Evolutionary conservation across 768 basidiomycete species (phyloP).

Genomic region (Lyophyllum semitale): DNA sequence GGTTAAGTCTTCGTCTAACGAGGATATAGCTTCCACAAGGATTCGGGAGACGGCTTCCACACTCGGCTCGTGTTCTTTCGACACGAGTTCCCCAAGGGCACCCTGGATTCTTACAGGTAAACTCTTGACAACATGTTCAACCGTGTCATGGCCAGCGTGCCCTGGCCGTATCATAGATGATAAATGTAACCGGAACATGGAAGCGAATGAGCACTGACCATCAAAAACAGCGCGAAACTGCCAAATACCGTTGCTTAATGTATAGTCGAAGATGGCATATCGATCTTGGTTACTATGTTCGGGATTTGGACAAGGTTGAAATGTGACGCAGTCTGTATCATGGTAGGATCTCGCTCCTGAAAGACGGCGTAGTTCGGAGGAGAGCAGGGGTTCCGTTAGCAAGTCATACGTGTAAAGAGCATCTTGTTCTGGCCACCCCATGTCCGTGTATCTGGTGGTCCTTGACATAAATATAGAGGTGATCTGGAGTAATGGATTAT

Average conservation of each 20-base stretch:
- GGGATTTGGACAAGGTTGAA: slow-evolving; percentile 49
- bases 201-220: slow-evolving; percentile 28
- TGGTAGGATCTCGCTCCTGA: slow-evolving; percentile 31
- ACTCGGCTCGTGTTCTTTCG: neutral
- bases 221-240: slow-evolving; percentile 49
- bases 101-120: slow-evolving; percentile 34
- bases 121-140: slow-evolving; percentile 35
- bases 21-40: slow-evolving; percentile 34
- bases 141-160: slow-evolving; percentile 50
- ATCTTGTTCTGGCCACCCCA: slow-evolving; percentile 35
- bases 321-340: slow-evolving; percentile 40
- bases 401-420: slow-evolving; percentile 36
- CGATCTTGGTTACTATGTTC: slow-evolving; percentile 48
- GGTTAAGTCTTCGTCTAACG: slow-evolving; percentile 39
- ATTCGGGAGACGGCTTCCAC: slow-evolving; percentile 27
- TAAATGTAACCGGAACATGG: neutral
- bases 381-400: slow-evolving; percentile 42
- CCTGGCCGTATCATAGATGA: slow-evolving; percentile 25
- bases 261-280: slow-evolving; percentile 41
- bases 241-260: slow-evolving; percentile 40
- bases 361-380: slow-evolving; percentile 41
- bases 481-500: neutral
- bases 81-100: slow-evolving; percentile 21
- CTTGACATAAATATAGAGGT: slow-evolving; percentile 11
- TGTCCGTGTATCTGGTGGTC: slow-evolving; percentile 32